Evolutionary conservation across 75 land plant species (phyloP).

Genomic region (Selaginella moellendorffii): DNA sequence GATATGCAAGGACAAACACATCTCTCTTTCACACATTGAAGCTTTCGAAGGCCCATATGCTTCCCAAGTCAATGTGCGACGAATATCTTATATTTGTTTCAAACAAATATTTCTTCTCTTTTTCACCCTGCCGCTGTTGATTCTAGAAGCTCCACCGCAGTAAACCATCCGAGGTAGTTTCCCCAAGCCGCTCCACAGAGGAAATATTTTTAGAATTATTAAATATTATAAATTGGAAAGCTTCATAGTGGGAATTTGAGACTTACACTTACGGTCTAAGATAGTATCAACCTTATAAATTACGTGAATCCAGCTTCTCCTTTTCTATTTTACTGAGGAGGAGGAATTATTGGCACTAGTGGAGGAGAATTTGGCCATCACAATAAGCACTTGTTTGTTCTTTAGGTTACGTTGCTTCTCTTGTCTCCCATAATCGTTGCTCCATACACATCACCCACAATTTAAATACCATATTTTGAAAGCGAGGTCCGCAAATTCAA

Average conservation of each 20-base stretch:
- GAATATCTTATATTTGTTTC: neutral
- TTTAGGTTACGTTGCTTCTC: constrained; percentile 1
- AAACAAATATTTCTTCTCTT: neutral
- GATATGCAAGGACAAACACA: neutral
- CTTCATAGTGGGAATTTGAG: too few relatives aligned
- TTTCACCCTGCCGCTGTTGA: neutral
- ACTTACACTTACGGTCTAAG: too few relatives aligned
- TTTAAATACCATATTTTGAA: constrained; percentile 1
- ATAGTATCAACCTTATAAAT: too few relatives aligned
- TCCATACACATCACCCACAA: neutral
- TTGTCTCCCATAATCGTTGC: neutral
- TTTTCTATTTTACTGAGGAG: too few relatives aligned
- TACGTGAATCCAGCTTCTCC: too few relatives aligned
- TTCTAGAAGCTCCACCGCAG: neutral
- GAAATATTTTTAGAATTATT: too few relatives aligned
- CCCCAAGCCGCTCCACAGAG: too few relatives aligned
- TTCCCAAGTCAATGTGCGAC: neutral
- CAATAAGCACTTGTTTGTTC: neutral
- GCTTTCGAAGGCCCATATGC: neutral
- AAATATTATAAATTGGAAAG: too few relatives aligned
- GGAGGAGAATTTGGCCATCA: neutral
- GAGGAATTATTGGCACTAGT: constrained; percentile 1
- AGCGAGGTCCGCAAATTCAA: neutral
- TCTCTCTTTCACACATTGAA: neutral
- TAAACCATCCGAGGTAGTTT: too few relatives aligned